Evolutionary conservation across 305 asterid species (phyloP).

Genomic region (Caryopteris hybrid): DNA sequence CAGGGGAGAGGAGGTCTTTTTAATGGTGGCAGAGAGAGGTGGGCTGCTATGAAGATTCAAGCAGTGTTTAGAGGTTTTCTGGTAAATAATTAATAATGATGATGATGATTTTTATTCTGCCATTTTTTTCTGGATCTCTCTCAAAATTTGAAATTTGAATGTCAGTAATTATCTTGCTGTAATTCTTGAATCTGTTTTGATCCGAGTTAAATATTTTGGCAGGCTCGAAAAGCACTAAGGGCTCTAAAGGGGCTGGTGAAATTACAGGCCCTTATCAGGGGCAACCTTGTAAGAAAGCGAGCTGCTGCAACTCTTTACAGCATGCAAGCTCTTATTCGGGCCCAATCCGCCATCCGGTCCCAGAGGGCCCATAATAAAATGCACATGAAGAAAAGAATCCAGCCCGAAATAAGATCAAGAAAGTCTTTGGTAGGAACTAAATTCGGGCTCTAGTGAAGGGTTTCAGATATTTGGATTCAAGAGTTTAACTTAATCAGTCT

Average conservation of each 20-base stretch:
- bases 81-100: constrained; percentile 57
- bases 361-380: constrained; percentile 48
- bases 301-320: constrained; percentile 84
- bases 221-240: constrained; percentile 90
- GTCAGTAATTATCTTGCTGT: no score
- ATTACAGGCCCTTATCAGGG: constrained; percentile 74
- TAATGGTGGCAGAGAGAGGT: constrained; percentile 48
- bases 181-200: no score
- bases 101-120: no score
- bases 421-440: constrained; percentile 48
- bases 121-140: no score
- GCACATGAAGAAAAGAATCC: constrained; percentile 24
- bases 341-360: constrained; percentile 55
- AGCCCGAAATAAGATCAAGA: constrained; percentile 36
- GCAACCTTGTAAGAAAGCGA: constrained; percentile 75
- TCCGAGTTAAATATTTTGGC: constrained; percentile 11
- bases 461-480: no score
- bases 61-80: constrained; percentile 60
- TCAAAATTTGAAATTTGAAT: no score
- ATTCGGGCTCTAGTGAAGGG: not conserved
- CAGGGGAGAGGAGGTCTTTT: constrained; percentile 60
- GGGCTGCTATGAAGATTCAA: constrained; percentile 70
- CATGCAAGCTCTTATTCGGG: constrained; percentile 93
- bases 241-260: constrained; percentile 84
- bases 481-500: no score